These are phyloP conservation scores for Exophiala alcalophila DNA, from an alignment of 2,329 filamentous ascomycete genomes.

Conservation along the genomic window DNA sequence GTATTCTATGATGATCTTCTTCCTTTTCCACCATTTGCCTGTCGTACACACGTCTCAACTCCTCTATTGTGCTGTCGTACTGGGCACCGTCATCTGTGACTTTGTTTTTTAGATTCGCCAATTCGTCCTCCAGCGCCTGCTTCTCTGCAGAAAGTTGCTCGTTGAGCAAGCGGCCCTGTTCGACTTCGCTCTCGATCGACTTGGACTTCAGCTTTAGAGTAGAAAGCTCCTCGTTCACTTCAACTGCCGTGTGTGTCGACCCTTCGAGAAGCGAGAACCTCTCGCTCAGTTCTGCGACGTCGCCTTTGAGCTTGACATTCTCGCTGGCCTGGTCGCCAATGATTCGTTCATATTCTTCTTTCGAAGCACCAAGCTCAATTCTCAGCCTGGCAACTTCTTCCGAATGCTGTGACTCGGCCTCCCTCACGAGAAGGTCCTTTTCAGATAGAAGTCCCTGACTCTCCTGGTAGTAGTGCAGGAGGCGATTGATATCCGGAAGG, in stretches of 20 bases:
- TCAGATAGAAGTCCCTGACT: constrained; percentile 50
- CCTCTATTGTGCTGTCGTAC: constrained; percentile 8
- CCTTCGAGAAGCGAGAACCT: constrained; percentile 32
- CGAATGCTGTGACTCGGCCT: constrained; percentile 49
- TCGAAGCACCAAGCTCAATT: constrained; percentile 49
- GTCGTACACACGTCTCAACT: constrained; percentile 10
- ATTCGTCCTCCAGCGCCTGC: constrained; percentile 36
- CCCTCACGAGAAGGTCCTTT: constrained; percentile 50
- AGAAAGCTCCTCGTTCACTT: constrained; percentile 44
- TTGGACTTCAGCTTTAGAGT: constrained; percentile 27
- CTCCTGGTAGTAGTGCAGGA: constrained; percentile 48
- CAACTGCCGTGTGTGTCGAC: constrained; percentile 27
- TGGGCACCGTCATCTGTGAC: constrained; percentile 36
- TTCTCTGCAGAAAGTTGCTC: constrained; percentile 40
- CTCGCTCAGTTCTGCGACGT: constrained; percentile 17
- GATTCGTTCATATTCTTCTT: constrained; percentile 38
- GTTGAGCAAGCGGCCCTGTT: constrained; percentile 39
- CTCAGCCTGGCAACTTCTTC: constrained; percentile 48
- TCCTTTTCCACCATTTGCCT: constrained; percentile 15
- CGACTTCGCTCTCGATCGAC: constrained; percentile 34
- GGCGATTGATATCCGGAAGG: constrained; percentile 46
- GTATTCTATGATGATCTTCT: constrained; percentile 9
- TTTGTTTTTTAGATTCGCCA: constrained; percentile 36
- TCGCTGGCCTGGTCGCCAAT: constrained; percentile 31
- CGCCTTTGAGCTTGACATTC: constrained; percentile 21